Evolutionary conservation across 164 flowering plant genomes (phyloP), one percentile per base, ranked within the genome.

Genomic region (Chloranthus sessilifolius): DNA sequence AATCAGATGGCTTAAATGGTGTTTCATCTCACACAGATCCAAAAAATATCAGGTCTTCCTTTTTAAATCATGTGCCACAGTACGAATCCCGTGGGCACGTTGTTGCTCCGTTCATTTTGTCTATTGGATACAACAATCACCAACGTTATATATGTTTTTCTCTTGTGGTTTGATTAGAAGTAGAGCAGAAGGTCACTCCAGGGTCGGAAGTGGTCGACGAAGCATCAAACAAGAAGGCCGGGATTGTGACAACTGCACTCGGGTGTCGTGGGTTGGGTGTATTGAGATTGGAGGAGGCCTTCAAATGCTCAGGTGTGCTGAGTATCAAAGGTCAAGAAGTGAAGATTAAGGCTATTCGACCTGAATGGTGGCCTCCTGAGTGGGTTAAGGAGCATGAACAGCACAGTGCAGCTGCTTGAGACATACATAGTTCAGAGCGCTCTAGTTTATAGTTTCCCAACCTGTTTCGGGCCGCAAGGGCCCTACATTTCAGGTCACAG

Each of bases 291-390:
- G 88, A 85, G 20, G 89, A 83, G 59, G 92, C 83, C 34, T 80
- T 88, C 34, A 79, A 64, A 41, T 53, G 33, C 14, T 50, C 72
- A 1, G 61, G 65, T 21, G 10, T 20, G 2, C 63, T 85, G 63
- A 56, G 58, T 26, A 64, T 85, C 14, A 55, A 67, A 62, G 89
- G 80, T 3, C 67, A 64, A 7, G 75, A 74, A 60, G 67, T 85
- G 12, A 76, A 68, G 41, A 78, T 83, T 41, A 70, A 78, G 58
- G 62, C 74, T 26, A 59, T 65, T 29, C 74, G 64, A 68, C 97
- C 97, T 12, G 59, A 81, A 25, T 88, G 97, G 97, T 88, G 97
- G 97, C 92, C 97, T 19, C 41, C 68, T 48, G 82, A 85, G 45
- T 88, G 97, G 95, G 61, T 67, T 51, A 70, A 40, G n/a, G 80